Base-by-base conservation (phyloP, 1,284 basidiomycete genomes). In the Trametes versicolor region DNA sequence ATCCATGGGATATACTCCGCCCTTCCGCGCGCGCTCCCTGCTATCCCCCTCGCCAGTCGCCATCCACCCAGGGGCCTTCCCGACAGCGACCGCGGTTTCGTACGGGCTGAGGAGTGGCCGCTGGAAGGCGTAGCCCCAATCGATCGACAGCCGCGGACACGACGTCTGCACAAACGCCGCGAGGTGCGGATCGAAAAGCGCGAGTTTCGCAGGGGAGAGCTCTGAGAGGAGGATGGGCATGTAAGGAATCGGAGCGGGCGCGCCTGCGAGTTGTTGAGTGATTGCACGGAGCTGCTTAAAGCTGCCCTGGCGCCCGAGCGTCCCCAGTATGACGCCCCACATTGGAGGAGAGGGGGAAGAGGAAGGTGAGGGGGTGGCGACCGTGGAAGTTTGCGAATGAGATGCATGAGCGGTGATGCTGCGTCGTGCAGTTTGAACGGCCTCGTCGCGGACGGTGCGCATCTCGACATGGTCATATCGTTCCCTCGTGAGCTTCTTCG, bases 81-180 rank as follows among this genome's bases (percentile, higher is more conserved):
- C 94, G 0, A 98, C 82, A 5, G 92, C 95, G 3, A 99, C 94
- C 10, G 92, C 91, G 0, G 95, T 92, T 79, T 99, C 98, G 76
- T 99, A 99, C 0, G 97, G 96, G 71, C 91, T 97, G 32, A 99
- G 81, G 51, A 99, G 81, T 0, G 98, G 98, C 34, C 87, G 85
- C 57, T 91, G 83, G 79, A 99, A 99, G 0, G 97, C 97, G 74
- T 96, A 96, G 2, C 96, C 96, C 98, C 98, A 99, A 76, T 99
- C 98, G 66, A 99, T 99, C 8, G 95, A 97, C 56, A 99, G 80
- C 17, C 97, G 87, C 2, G 97, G 97, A 79, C 97, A 99, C 0
- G 95, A 95, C 1, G 97, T 99, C 77, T 99, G 97, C 23, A 99
- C 89, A 74, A 98, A 98, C 0, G 93, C 90, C 4, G 92, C 89